Conservation (phyloP, 345 rosid genomes). For the Raphanus sativus region DNA sequence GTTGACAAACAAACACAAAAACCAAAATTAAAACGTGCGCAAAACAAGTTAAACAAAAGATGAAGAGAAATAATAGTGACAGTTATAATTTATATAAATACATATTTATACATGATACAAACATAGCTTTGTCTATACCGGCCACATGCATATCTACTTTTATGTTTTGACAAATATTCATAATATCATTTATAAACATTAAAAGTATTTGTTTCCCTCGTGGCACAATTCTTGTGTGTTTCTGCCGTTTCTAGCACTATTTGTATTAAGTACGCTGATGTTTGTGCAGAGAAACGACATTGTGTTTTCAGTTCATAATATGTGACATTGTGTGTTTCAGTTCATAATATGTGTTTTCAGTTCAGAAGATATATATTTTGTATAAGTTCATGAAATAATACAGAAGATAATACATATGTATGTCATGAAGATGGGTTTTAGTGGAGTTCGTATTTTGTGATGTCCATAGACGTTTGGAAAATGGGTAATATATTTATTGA, state of each 20-base stretch:
- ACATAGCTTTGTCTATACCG: background rate
- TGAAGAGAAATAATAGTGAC: background rate
- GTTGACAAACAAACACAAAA: slow-evolving; percentile 16
- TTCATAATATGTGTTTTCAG: too few species aligned
- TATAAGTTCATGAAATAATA: background rate
- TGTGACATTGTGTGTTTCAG: too few species aligned
- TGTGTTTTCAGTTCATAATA: too few species aligned
- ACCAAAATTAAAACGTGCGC: slow-evolving; percentile 12
- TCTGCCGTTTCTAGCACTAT: too few species aligned
- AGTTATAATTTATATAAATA: too few species aligned
- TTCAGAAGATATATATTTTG: too few species aligned
- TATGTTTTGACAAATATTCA: background rate
- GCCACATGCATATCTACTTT: background rate
- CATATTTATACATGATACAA: background rate
- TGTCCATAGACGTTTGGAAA: background rate
- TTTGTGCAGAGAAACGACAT: too few species aligned
- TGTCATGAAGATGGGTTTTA: background rate
- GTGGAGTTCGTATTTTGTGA: background rate
- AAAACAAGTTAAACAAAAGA: background rate
- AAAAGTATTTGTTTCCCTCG: background rate
- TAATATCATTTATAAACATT: background rate
- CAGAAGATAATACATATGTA: background rate
- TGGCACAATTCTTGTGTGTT: background rate
- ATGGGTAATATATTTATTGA: background rate
- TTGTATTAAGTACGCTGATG: too few species aligned